Base-by-base conservation (phyloP, 2,329 filamentous ascomycete species). In the Penicillium rolfsii region DNA sequence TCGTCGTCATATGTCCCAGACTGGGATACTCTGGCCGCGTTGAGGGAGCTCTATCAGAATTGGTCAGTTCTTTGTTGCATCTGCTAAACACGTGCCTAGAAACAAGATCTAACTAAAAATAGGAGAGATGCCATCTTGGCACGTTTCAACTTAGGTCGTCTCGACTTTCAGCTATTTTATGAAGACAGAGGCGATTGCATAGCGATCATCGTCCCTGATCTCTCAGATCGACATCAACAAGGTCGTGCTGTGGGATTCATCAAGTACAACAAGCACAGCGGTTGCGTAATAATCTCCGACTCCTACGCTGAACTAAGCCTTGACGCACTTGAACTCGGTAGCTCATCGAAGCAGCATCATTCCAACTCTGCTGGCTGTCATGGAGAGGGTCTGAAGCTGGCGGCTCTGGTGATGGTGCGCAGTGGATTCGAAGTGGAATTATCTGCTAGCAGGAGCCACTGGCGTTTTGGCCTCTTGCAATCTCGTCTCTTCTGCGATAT, bases 371-470 rank as follows among this genome's bases (percentile, higher is more conserved):
- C 45, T 14, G 45, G 45, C 45, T 48, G 45, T 48, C 45, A 48
- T 48, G 22, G 45, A 48, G 45, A 26, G 45, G 45, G 28, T 48
- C 45, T 48, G 22, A 48, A 48, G 24, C 24, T 30, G 45, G 45
- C 45, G 45, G 45, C 45, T n/a, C 45, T 48, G 45, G 45, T 48
- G 45, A 48, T 48, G 45, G 45, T 48, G 22, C 45, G 45, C 24
- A 48, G 45, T 48, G 45, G 45, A 28, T 28, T 48, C 14, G 28
- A 48, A 5, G 8, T 48, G 45, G 28, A 48, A 28, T 30, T 48
- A 14, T 48, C 24, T 48, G 45, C 45, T 11, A 48, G 45, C 45
- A 48, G 45, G 24, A 48, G 24, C 45, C 28, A 48, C 40, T 41
- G n/a, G 40, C 40, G 19, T 41, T 41, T 41, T 22, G 40, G 40